Conservation (phyloP, 2,329 filamentous ascomycete genomes). For the Colletotrichum sp. region DNA sequence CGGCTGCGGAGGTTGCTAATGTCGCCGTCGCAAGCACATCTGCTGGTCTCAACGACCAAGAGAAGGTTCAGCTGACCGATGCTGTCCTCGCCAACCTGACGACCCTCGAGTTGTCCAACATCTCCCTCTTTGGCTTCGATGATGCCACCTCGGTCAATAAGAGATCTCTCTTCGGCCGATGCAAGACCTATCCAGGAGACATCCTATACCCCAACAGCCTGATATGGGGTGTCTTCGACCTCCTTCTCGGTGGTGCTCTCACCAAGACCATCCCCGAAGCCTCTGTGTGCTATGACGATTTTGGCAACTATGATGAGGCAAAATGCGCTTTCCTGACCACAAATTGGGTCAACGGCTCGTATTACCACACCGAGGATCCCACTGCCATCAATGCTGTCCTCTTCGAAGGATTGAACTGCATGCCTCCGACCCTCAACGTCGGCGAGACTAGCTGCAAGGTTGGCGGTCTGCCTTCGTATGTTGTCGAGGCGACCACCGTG, state of each 20-base stretch:
- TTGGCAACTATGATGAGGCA: conserved; percentile 32
- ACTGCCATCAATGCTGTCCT: conserved; percentile 30
- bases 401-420: conserved; percentile 31
- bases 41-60: conserved; percentile 13
- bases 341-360: conserved; percentile 31
- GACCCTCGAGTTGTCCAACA: conserved; percentile 29
- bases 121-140: conserved; percentile 38
- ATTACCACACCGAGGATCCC: conserved; percentile 30
- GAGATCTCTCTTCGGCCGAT: conserved; percentile 26
- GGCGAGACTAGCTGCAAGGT: conserved; percentile 17
- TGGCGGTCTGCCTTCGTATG: conserved; percentile 27
- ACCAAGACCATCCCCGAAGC: conserved; percentile 36
- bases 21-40: not conserved
- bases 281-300: conserved; percentile 36
- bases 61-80: conserved; percentile 38
- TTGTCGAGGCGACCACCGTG: conserved; percentile 38
- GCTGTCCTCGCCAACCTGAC: conserved; percentile 35
- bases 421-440: conserved; percentile 23
- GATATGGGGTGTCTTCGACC: conserved; percentile 39
- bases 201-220: conserved; percentile 29
- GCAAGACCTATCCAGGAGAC: conserved; percentile 40
- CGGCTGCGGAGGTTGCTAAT: conserved; percentile 20
- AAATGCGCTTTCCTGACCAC: conserved; percentile 33
- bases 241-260: conserved; percentile 35
- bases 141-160: conserved; percentile 23